Conservation (phyloP, 768 basidiomycete genomes). For the Amanita subjunquillea region DNA sequence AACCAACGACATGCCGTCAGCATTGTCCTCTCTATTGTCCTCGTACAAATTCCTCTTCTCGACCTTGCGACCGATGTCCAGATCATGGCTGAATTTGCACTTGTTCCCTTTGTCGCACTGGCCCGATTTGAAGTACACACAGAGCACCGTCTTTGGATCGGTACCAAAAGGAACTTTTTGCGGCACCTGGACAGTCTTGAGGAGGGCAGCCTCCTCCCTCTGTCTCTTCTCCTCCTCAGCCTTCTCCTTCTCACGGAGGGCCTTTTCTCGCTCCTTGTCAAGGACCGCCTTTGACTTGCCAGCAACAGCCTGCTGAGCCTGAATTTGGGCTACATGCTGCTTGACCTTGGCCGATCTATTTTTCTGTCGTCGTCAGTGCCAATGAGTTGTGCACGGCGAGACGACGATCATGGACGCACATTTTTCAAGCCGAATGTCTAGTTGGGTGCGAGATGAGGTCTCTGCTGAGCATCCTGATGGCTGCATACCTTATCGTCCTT, state of each 20-base stretch:
- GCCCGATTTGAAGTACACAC: slow-evolving; percentile 88
- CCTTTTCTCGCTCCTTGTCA: slow-evolving; percentile 83
- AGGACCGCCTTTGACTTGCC: slow-evolving; percentile 76
- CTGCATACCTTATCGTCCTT: slow-evolving; percentile 68
- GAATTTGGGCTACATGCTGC: slow-evolving; percentile 69
- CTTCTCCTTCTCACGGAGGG: slow-evolving; percentile 63
- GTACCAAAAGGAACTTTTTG: slow-evolving; percentile 93
- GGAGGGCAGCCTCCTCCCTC: slow-evolving; percentile 78
- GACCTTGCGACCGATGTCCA: slow-evolving; percentile 80
- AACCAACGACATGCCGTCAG: slow-evolving; percentile 39
- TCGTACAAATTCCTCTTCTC: slow-evolving; percentile 95
- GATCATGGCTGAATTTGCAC: slow-evolving; percentile 96
- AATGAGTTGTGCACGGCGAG: background rate
- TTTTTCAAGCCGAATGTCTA: slow-evolving; percentile 90
- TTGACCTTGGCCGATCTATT: slow-evolving; percentile 93
- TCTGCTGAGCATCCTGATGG: slow-evolving; percentile 16
- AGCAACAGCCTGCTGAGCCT: slow-evolving; percentile 60
- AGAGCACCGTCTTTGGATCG: slow-evolving; percentile 92
- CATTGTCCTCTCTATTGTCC: slow-evolving; percentile 77
- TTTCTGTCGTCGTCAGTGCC: slow-evolving; percentile 43
- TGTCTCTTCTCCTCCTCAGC: slow-evolving; percentile 72
- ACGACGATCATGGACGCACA: slow-evolving; percentile 30
- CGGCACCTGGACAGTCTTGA: slow-evolving; percentile 59
- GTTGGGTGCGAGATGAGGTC: slow-evolving; percentile 9
- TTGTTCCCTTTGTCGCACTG: slow-evolving; percentile 88